A percentile compares a stretch with the other conserved stretches of the same genome.
Conservation (phyloP, 2,329 filamentous ascomycete genomes). For the Pseudocercospora fijiensis region DNA sequence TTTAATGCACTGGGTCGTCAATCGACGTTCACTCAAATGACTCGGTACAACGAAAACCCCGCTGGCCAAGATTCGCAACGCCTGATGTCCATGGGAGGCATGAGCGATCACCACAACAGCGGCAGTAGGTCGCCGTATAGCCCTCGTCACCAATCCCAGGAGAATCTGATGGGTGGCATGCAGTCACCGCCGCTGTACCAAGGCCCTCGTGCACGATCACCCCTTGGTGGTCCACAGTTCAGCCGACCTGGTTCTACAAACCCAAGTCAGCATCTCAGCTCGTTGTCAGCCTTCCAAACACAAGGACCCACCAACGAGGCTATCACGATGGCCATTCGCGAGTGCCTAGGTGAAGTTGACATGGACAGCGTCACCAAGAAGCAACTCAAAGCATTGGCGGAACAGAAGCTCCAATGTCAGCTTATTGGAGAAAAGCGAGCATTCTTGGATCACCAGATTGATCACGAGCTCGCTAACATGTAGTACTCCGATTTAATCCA, state of each 20-base stretch:
- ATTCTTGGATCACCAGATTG: slow-evolving; percentile 91
- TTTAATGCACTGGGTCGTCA: slow-evolving; percentile 68
- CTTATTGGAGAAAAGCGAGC: slow-evolving; percentile 79
- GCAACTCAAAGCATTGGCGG: slow-evolving; percentile 78
- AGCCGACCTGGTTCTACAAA: slow-evolving; percentile 31
- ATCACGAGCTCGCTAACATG: slow-evolving; percentile 71
- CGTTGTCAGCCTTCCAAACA: slow-evolving; percentile 59
- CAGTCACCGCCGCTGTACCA: slow-evolving; percentile 33
- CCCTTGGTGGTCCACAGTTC: slow-evolving; percentile 28
- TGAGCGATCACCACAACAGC: slow-evolving; percentile 46
- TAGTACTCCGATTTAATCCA: neutral
- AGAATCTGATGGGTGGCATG: slow-evolving; percentile 40
- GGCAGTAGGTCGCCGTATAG: slow-evolving; percentile 40
- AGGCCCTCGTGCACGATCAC: slow-evolving; percentile 28
- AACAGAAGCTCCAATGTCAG: slow-evolving; percentile 89
- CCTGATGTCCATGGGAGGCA: slow-evolving; percentile 61
- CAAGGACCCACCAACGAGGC: slow-evolving; percentile 72
- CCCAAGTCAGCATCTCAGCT: slow-evolving; percentile 26
- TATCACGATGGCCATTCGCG: slow-evolving; percentile 81
- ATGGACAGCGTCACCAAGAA: slow-evolving; percentile 98
- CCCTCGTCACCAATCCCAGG: slow-evolving; percentile 38
- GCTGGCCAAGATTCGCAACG: slow-evolving; percentile 44
- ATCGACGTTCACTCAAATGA: slow-evolving; percentile 61
- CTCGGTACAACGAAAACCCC: slow-evolving; percentile 61
- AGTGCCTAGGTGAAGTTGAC: slow-evolving; percentile 82